phyloP scores from a whole-genome alignment of 352 stramenopile species.

The Albugo candida region DNA sequence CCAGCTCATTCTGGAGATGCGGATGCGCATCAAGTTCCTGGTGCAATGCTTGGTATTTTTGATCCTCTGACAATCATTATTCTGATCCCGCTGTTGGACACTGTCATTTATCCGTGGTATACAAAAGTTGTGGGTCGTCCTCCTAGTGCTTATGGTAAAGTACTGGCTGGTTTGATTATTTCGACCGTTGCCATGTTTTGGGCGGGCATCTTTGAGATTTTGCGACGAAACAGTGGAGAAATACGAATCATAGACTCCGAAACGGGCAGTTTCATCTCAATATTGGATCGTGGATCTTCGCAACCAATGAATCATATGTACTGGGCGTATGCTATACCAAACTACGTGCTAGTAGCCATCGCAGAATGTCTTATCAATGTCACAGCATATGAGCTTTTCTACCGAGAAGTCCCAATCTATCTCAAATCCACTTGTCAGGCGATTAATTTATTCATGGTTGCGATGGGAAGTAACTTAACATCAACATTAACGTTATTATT shows the following conservation, averaged over 20 bases:
- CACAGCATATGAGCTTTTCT: conserved; percentile 35
- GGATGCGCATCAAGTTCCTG: conserved; percentile 26
- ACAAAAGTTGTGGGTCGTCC: conserved; percentile 18
- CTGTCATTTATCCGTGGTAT: conserved; percentile 20
- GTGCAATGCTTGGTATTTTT: conserved; percentile 27
- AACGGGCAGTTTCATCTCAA: conserved; percentile 11
- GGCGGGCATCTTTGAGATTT: conserved; percentile 14
- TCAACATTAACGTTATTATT: conserved; percentile 53
- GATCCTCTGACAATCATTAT: conserved; percentile 22
- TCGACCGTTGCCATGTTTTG: conserved; percentile 10
- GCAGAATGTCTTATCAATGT: conserved; percentile 45
- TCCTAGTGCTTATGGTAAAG: conserved; percentile 14
- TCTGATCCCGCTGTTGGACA: conserved; percentile 18
- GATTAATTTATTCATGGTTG: conserved; percentile 38
- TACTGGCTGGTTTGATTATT: conserved; percentile 7
- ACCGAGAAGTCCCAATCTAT: conserved; percentile 26
- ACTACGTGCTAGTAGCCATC: conserved; percentile 36
- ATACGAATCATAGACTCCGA: conserved; percentile 10
- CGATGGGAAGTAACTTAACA: conserved; percentile 32
- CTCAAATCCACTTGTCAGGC: conserved; percentile 35
- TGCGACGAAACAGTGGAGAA: conserved; percentile 9
- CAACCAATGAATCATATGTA: conserved; percentile 40
- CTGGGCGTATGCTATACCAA: conserved; percentile 24
- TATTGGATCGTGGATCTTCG: conserved; percentile 18
- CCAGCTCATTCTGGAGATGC: background rate